A percentile compares a stretch with the other conserved stretches of the same genome.
These are phyloP conservation scores for Neoboletus magnificus DNA, from an alignment of 768 basidiomycete species.

Conservation along the genomic window DNA sequence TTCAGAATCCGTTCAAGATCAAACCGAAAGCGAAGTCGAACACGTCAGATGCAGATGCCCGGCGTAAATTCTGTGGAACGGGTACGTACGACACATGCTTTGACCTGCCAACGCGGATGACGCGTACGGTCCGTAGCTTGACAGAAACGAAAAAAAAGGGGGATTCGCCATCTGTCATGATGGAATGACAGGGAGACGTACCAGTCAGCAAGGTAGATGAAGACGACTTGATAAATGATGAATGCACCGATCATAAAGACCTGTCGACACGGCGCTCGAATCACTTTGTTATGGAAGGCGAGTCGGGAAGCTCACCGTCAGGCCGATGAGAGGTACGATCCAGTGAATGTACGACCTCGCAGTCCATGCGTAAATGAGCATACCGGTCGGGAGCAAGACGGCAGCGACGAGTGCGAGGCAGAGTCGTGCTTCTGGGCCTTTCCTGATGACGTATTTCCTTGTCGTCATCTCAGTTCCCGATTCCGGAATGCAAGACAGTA, in stretches of 20 bases:
- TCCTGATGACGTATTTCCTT: slow-evolving; percentile 28
- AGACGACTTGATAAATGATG: slow-evolving; percentile 56
- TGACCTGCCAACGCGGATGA: slow-evolving; percentile 69
- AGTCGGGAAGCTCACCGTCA: slow-evolving; percentile 19
- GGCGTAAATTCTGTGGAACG: background rate
- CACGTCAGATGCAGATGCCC: slow-evolving; percentile 5
- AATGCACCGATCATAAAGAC: slow-evolving; percentile 50
- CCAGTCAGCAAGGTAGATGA: slow-evolving; percentile 64
- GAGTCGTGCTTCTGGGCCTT: slow-evolving; percentile 58
- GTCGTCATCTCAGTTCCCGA: slow-evolving; percentile 6
- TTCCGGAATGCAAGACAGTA: background rate
- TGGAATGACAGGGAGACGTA: slow-evolving; percentile 26
- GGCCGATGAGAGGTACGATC: slow-evolving; percentile 42
- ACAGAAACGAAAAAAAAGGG: background rate
- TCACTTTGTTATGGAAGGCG: background rate
- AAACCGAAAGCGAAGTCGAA: slow-evolving; percentile 18
- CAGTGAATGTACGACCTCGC: slow-evolving; percentile 53
- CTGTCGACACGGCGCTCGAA: slow-evolving; percentile 21
- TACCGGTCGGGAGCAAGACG: slow-evolving; percentile 52
- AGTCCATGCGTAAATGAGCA: slow-evolving; percentile 75
- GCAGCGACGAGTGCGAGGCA: slow-evolving; percentile 54
- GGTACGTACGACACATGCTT: slow-evolving; percentile 50
- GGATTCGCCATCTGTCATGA: background rate
- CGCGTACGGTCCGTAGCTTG: slow-evolving; percentile 56
- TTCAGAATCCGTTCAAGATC: background rate